Conservation (phyloP, 768 basidiomycete genomes). For the Suillus variegatus region DNA sequence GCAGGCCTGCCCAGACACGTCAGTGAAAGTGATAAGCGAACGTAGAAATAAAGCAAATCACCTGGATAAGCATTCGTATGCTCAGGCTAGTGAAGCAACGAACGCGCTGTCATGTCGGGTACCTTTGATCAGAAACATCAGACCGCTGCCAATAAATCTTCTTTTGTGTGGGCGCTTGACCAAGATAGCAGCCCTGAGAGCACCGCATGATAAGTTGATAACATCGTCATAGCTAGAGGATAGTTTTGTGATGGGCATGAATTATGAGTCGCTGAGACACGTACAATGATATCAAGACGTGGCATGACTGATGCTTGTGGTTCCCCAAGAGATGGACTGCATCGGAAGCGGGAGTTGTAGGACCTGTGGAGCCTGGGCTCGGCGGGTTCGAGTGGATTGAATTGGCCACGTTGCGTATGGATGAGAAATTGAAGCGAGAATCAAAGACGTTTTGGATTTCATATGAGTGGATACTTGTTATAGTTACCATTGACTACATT, state of each 20-base stretch:
- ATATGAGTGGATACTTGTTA: background rate
- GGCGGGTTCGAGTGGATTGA: background rate
- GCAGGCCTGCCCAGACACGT: background rate
- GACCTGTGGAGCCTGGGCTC: background rate
- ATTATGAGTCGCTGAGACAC: too few relatives aligned
- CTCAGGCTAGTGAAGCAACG: background rate
- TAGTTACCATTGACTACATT: background rate
- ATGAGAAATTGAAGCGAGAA: background rate
- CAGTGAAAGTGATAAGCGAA: background rate
- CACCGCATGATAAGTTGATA: background rate
- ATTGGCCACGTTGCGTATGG: background rate
- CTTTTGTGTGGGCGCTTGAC: background rate
- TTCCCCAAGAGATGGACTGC: background rate
- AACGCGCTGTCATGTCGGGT: slow-evolving; percentile 1
- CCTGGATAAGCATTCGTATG: background rate
- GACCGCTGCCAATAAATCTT: background rate
- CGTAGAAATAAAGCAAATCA: background rate
- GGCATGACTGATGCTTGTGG: background rate
- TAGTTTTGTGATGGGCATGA: background rate
- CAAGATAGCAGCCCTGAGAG: background rate
- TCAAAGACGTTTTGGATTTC: background rate
- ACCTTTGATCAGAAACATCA: background rate
- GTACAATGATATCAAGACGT: background rate
- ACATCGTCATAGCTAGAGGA: background rate
- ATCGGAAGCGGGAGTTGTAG: background rate